phyloP scores from a whole-genome alignment of 306 rosid genomes.

The Dalbergia oliveri region DNA sequence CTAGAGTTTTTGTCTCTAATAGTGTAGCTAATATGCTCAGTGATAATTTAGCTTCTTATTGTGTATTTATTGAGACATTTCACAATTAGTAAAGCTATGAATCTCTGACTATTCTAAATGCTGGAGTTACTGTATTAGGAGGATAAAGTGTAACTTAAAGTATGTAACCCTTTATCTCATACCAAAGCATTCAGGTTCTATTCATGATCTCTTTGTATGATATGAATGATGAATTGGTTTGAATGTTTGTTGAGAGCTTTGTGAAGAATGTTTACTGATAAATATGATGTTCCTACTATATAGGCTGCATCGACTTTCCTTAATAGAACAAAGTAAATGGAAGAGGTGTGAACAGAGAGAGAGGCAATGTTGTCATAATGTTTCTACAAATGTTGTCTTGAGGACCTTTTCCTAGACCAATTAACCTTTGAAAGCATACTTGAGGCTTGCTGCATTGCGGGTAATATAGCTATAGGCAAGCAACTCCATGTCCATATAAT shows the following conservation, averaged over 20 bases:
- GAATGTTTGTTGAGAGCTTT: background rate
- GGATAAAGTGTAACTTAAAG: background rate
- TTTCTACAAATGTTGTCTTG: too few species aligned
- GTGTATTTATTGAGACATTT: constrained; percentile 16
- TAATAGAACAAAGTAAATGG: constrained; percentile 60
- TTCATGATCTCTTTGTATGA: constrained; percentile 20
- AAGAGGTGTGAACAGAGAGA: constrained; percentile 62
- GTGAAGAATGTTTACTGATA: constrained; percentile 28
- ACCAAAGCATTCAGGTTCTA: constrained; percentile 16
- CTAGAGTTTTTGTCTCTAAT: background rate
- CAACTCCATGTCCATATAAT: too few species aligned
- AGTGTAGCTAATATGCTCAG: background rate
- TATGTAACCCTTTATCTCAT: background rate
- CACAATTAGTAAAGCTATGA: constrained; percentile 9
- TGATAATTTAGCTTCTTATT: background rate
- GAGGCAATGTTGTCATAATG: constrained; percentile 60
- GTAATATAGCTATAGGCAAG: too few species aligned
- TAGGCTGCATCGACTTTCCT: constrained; percentile 61
- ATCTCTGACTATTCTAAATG: background rate
- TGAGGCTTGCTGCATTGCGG: too few species aligned
- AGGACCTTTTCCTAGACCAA: too few species aligned
- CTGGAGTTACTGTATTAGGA: background rate
- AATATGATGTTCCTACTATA: constrained; percentile 20
- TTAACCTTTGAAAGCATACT: too few species aligned
- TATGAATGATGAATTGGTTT: constrained; percentile 15